Percentiles rank a stretch among this genome's conserved stretches.
Evolutionary conservation across 2,329 filamentous ascomycete genomes (phyloP).

Genomic region (Pseudomassariella vexata): DNA sequence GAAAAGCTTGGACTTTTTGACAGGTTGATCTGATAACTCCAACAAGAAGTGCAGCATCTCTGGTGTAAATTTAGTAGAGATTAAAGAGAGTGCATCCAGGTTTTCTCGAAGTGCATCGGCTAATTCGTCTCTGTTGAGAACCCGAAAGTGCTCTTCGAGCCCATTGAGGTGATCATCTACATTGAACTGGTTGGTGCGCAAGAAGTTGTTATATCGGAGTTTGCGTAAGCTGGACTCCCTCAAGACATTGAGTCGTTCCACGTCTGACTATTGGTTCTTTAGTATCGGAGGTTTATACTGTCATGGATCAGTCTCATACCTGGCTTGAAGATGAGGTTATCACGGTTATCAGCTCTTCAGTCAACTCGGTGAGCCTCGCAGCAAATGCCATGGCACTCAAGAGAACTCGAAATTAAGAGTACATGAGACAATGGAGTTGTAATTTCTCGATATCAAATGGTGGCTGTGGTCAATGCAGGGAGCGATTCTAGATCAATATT

Average conservation of each 20-base stretch:
- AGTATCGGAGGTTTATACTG: no score
- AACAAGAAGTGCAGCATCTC: conserved; percentile 76
- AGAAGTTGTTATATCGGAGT: conserved; percentile 49
- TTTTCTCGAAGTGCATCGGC: conserved; percentile 62
- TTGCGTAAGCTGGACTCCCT: conserved; percentile 45
- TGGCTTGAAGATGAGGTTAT: conserved; percentile 50
- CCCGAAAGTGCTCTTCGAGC: conserved; percentile 78
- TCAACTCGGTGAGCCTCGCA: conserved; percentile 57
- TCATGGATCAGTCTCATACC: conserved; percentile 33
- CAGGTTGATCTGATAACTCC: conserved; percentile 74
- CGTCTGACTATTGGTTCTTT: conserved; percentile 24
- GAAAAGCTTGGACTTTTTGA: conserved; percentile 60
- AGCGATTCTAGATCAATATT: no score
- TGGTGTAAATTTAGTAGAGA: conserved; percentile 61
- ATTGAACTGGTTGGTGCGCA: conserved; percentile 71
- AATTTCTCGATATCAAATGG: no score
- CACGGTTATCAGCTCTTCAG: conserved; percentile 64
- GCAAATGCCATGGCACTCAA: conserved; percentile 61
- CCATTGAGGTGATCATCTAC: conserved; percentile 60
- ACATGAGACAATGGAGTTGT: no score
- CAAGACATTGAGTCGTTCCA: conserved; percentile 32
- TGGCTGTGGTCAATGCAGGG: no score
- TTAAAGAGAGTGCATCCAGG: conserved; percentile 50
- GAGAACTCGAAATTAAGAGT: no score
- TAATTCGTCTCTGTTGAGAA: conserved; percentile 73